phyloP scores from a whole-genome alignment of 1,139 yeast species.

The Yamadazyma sp. region DNA sequence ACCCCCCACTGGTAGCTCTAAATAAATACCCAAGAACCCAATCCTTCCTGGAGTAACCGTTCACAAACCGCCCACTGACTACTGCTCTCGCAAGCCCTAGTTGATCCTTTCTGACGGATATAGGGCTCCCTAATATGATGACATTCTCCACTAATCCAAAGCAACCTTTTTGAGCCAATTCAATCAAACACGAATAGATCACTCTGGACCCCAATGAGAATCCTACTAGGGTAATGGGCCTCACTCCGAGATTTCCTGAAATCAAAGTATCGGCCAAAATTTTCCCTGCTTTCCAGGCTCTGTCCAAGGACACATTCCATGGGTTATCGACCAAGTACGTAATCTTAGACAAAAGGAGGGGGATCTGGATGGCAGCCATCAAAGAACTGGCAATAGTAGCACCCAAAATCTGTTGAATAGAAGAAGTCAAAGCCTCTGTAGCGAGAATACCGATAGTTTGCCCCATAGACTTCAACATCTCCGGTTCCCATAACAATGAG shows the following conservation, averaged over 20 bases:
- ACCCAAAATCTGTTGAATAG: constrained; percentile 93
- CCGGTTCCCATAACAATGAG: constrained; percentile 96
- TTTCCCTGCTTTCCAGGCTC: constrained; percentile 97
- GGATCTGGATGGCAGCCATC: constrained; percentile 94
- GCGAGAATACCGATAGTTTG: constrained; percentile 93
- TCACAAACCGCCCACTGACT: constrained; percentile 86
- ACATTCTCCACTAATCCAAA: constrained; percentile 90
- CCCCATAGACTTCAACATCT: constrained; percentile 93
- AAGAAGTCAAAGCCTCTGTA: constrained; percentile 87
- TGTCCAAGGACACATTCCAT: constrained; percentile 94
- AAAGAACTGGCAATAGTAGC: constrained; percentile 88
- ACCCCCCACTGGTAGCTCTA: constrained; percentile 94
- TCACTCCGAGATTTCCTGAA: constrained; percentile 82
- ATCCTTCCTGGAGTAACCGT: constrained; percentile 89
- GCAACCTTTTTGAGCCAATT: constrained; percentile 83
- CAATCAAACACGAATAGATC: constrained; percentile 85
- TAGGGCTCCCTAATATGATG: constrained; percentile 83
- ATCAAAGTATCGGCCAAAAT: constrained; percentile 89
- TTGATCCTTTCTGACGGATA: constrained; percentile 77
- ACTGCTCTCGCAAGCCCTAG: constrained; percentile 78
- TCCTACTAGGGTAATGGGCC: constrained; percentile 92
- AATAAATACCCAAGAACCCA: constrained; percentile 96
- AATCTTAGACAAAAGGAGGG: constrained; percentile 86
- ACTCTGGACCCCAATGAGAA: constrained; percentile 93
- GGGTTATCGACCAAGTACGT: constrained; percentile 94